Percentiles rank a stretch among this genome's conserved stretches.
Evolutionary conservation across 768 basidiomycete species (phyloP).

Genomic region (Cantharellus anzutake): DNA sequence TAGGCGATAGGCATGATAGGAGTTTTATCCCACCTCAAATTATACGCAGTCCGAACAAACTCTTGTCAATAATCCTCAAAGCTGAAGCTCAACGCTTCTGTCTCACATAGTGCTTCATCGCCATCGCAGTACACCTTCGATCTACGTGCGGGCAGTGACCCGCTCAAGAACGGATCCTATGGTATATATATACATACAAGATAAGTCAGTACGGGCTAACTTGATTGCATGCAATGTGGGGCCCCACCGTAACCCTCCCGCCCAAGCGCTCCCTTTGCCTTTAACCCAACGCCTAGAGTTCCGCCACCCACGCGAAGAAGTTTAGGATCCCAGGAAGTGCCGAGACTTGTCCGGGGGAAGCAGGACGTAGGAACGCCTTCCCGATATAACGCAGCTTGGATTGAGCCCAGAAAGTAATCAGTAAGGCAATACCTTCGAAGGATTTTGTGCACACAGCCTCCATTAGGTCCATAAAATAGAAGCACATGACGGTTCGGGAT

Average conservation of each 20-base stretch:
- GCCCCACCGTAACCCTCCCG: conserved; percentile 13
- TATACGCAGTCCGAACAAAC: conserved; percentile 25
- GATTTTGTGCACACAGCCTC: conserved; percentile 13
- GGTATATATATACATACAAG: no score
- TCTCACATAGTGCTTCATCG: conserved; percentile 47
- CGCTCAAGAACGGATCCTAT: conserved; percentile 53
- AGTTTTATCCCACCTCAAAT: conserved; percentile 14
- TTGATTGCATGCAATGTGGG: no score
- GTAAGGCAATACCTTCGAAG: conserved; percentile 16
- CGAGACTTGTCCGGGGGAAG: conserved; percentile 39
- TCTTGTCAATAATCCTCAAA: conserved; percentile 51
- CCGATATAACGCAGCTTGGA: conserved; percentile 12
- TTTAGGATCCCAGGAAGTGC: conserved; percentile 51
- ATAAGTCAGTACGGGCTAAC: conserved; percentile 13
- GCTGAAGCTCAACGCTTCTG: neutral
- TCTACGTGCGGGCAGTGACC: conserved; percentile 50
- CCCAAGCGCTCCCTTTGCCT: conserved; percentile 40
- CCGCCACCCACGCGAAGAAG: conserved; percentile 42
- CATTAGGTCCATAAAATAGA: conserved; percentile 61
- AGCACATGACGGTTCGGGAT: neutral
- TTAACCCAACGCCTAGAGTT: conserved; percentile 55
- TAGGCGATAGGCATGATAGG: conserved; percentile 24
- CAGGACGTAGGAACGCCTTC: conserved; percentile 10
- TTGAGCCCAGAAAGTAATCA: conserved; percentile 33
- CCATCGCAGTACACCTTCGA: conserved; percentile 55